Evolutionary conservation across 768 basidiomycete genomes (phyloP).

Genomic region (Clitopilus hobsonii): DNA sequence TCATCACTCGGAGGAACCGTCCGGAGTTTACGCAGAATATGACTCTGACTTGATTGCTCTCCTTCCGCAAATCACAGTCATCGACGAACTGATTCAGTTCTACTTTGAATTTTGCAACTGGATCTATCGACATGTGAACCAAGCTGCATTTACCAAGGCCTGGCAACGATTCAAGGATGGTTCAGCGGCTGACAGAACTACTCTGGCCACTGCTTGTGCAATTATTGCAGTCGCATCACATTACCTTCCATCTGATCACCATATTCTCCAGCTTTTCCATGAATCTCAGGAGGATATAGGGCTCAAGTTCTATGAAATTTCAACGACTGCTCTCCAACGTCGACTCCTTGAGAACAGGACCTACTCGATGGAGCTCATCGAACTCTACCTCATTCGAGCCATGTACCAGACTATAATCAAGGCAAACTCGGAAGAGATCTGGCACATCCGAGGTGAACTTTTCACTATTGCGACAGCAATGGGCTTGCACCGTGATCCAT

Average conservation of each 20-base stretch:
- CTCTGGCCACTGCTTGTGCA: conserved; percentile 67
- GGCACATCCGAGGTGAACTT: conserved; percentile 70
- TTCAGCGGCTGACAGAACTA: conserved; percentile 57
- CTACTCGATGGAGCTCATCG: conserved; percentile 71
- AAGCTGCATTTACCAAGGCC: conserved; percentile 50
- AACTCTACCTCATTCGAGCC: conserved; percentile 62
- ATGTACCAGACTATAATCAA: conserved; percentile 74
- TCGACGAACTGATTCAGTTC: conserved; percentile 68
- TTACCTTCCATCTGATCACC: conserved; percentile 66
- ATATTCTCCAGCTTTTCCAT: conserved; percentile 46
- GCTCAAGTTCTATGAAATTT: conserved; percentile 64
- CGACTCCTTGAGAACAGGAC: conserved; percentile 54
- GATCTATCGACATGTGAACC: conserved; percentile 79
- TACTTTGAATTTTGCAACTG: conserved; percentile 89
- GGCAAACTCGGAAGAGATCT: conserved; percentile 76
- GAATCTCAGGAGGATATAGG: conserved; percentile 60
- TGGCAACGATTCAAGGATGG: conserved; percentile 78
- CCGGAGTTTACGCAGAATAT: too few species aligned
- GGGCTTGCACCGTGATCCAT: conserved; percentile 86
- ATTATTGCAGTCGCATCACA: conserved; percentile 71
- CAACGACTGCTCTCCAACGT: conserved; percentile 58
- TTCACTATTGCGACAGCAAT: conserved; percentile 74
- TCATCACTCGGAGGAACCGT: too few species aligned
- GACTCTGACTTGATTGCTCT: conserved; percentile 69
- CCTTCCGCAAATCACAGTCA: conserved; percentile 61